Percentiles rank a stretch among this genome's conserved stretches.
Conservation (phyloP, 495 filamentous ascomycete species). For the Neurospora sp. region DNA sequence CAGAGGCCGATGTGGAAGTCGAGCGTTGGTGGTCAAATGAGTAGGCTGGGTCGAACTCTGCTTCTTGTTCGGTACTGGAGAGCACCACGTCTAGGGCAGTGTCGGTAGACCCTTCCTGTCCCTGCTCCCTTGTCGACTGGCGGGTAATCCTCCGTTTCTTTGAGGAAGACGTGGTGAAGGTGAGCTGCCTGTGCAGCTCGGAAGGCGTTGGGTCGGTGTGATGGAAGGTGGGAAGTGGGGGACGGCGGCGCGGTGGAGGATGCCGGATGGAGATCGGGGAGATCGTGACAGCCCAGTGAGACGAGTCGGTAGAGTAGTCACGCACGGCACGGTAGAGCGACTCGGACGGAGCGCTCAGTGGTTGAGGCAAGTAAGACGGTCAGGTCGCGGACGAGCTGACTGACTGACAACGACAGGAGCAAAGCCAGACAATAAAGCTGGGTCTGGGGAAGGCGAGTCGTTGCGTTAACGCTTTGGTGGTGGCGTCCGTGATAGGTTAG, state of each 20-base stretch:
- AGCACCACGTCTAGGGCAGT: constrained; percentile 35
- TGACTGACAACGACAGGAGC: not conserved
- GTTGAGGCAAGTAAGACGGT: not conserved
- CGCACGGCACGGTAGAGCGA: not conserved
- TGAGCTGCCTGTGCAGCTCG: constrained; percentile 59
- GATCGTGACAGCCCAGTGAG: not conserved
- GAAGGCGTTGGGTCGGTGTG: constrained; percentile 12
- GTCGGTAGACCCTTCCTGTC: constrained; percentile 17
- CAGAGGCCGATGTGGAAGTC: constrained; percentile 27
- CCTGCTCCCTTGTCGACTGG: constrained; percentile 32
- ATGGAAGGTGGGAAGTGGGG: constrained; percentile 4
- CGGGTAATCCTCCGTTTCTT: constrained; percentile 81
- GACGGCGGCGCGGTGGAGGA: constrained; percentile 8
- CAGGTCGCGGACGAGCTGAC: not conserved
- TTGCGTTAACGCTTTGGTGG: not conserved
- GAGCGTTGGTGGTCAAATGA: constrained; percentile 11
- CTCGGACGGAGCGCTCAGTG: not conserved
- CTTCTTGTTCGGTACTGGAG: constrained; percentile 36
- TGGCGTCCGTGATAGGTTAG: not conserved
- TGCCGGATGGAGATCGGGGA: not conserved
- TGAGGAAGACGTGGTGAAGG: constrained; percentile 76
- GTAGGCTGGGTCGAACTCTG: constrained; percentile 11
- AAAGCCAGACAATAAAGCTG: not conserved
- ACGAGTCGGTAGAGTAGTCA: not conserved
- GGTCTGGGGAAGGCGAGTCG: not conserved